Conservation (phyloP, 108 stramenopile genomes). For the Aurantiochytrium sp. region DNA sequence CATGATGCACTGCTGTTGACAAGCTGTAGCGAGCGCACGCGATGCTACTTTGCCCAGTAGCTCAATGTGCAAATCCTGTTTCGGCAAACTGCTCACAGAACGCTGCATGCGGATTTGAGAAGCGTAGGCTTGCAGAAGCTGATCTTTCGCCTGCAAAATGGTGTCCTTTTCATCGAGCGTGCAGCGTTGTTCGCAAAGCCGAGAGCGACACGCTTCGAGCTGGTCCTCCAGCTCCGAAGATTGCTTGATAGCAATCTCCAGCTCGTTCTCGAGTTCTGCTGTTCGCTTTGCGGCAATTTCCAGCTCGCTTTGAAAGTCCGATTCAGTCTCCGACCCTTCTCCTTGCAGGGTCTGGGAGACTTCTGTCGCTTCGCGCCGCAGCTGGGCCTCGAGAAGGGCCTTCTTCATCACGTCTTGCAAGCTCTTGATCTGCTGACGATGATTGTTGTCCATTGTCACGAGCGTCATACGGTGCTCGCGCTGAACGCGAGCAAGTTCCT, state of each 20-base stretch:
- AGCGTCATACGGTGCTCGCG: background rate
- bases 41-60: background rate
- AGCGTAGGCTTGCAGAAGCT: background rate
- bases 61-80: background rate
- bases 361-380: background rate
- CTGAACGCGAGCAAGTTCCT: background rate
- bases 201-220: background rate
- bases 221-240: background rate
- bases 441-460: background rate
- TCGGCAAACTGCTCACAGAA: background rate
- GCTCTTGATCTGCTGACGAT: background rate
- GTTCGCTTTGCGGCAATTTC: background rate
- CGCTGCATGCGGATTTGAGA: background rate
- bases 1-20: background rate
- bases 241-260: background rate
- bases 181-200: background rate
- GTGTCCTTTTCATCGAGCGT: background rate
- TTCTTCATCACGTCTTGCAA: background rate
- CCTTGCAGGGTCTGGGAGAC: too few relatives aligned
- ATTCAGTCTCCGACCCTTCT: too few relatives aligned
- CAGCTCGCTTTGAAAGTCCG: background rate
- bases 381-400: background rate
- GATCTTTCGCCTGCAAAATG: background rate
- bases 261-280: background rate
- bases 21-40: background rate